Evolutionary conservation across 345 rosid species (phyloP).

Genomic region (Corymbia maculata): DNA sequence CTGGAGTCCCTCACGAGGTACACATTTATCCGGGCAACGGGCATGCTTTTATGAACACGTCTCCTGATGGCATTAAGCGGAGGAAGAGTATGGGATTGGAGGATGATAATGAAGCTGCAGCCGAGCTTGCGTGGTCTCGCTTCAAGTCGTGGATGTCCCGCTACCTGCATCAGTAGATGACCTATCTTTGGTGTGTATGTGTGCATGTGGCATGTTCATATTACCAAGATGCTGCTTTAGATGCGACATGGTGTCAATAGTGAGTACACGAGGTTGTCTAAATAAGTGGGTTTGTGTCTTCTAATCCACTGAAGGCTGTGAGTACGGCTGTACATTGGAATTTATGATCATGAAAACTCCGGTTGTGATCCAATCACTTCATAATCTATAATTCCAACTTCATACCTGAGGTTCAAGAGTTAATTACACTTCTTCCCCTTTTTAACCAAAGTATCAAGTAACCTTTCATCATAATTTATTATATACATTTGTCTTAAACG

Average conservation of each 20-base stretch:
- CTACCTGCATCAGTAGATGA: conserved; percentile 24
- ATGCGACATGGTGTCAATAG: neutral
- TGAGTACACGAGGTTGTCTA: neutral
- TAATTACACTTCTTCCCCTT: neutral
- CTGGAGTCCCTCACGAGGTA: conserved; percentile 72
- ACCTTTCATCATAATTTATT: neutral
- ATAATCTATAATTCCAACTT: neutral
- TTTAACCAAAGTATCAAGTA: neutral
- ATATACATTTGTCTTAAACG: neutral
- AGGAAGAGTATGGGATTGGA: conserved; percentile 80
- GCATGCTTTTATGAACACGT: conserved; percentile 85
- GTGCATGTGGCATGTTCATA: neutral
- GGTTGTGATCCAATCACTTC: neutral
- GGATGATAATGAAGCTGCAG: conserved; percentile 78
- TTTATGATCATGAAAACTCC: neutral
- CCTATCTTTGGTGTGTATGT: neutral
- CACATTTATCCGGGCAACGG: conserved; percentile 64
- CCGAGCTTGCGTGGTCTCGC: conserved; percentile 87
- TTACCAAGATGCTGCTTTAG: neutral
- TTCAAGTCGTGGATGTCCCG: conserved; percentile 74
- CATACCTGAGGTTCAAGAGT: neutral
- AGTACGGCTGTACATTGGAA: neutral
- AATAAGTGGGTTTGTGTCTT: neutral
- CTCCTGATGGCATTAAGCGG: conserved; percentile 66
- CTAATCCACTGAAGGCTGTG: neutral